Conservation (phyloP, 2,329 filamentous ascomycete genomes). For the Chrysoporthe deuterocubensis region DNA sequence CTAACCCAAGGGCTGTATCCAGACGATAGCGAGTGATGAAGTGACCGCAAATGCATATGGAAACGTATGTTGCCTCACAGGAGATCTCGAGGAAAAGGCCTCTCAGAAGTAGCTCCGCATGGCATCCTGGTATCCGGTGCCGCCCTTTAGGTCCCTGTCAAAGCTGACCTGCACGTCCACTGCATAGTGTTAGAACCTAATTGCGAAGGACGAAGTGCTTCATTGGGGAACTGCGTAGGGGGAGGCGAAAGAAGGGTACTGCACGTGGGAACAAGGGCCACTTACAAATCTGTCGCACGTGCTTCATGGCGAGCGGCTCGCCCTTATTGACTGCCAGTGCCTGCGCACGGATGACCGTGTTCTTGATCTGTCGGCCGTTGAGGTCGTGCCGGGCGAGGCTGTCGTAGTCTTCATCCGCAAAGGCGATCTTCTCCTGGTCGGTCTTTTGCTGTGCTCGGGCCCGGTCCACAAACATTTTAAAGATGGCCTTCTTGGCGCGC, state of each 20-base stretch:
- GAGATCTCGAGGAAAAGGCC: neutral
- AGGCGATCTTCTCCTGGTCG: conserved; percentile 54
- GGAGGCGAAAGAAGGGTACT: neutral
- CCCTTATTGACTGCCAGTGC: conserved; percentile 78
- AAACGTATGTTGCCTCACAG: neutral
- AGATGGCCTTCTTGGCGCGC: conserved; percentile 77
- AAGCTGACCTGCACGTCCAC: conserved; percentile 84
- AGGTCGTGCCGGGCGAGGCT: conserved; percentile 68
- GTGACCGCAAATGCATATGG: neutral
- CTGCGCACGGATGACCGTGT: conserved; percentile 81
- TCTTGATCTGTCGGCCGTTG: conserved; percentile 78
- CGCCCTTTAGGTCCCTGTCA: conserved; percentile 81
- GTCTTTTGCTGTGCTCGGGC: conserved; percentile 69
- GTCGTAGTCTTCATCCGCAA: conserved; percentile 70
- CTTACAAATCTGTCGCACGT: conserved; percentile 71
- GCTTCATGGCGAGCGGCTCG: conserved; percentile 73
- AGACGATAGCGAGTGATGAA: neutral
- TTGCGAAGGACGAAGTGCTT: neutral
- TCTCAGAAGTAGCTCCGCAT: conserved; percentile 76
- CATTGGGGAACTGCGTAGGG: no score
- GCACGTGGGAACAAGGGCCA: neutral
- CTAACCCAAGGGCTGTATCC: neutral
- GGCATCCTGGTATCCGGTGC: conserved; percentile 77
- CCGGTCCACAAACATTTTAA: conserved; percentile 80
- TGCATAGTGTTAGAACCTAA: neutral